A percentile compares a stretch with the other conserved stretches of the same genome.
Evolutionary conservation across 345 rosid genomes (phyloP).

Genomic region (Brassica napus): DNA sequence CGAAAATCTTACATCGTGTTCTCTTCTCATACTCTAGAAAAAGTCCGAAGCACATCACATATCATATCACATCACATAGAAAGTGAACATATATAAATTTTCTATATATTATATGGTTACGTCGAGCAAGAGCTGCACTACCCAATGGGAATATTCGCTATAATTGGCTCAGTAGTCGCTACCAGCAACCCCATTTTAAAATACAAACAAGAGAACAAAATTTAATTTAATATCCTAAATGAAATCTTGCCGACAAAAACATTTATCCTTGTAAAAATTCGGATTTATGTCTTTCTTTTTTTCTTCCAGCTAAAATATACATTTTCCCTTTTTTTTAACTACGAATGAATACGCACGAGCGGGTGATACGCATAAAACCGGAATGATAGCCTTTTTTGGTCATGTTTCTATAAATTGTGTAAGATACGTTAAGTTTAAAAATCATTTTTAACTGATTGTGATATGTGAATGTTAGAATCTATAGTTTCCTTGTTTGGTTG

Average conservation of each 20-base stretch:
- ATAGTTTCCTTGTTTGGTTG: slow-evolving; percentile 33
- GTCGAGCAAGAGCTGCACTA: slow-evolving; percentile 37
- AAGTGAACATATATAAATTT: not conserved
- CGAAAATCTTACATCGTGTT: slow-evolving; percentile 25
- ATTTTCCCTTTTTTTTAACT: not conserved
- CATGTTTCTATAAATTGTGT: slow-evolving; percentile 9
- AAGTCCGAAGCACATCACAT: slow-evolving; percentile 4
- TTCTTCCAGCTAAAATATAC: not conserved
- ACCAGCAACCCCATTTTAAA: slow-evolving; percentile 29
- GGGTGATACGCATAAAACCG: not conserved
- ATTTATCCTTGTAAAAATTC: not conserved
- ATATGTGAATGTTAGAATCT: slow-evolving; percentile 28
- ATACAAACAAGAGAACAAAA: slow-evolving; percentile 13
- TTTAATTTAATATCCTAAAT: slow-evolving; percentile 7
- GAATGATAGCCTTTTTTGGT: not conserved
- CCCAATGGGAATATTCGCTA: slow-evolving; percentile 38
- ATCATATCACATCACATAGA: slow-evolving; percentile 3
- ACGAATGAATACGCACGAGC: not conserved
- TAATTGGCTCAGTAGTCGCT: slow-evolving; percentile 29
- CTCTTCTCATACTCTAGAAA: slow-evolving; percentile 8
- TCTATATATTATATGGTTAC: not conserved
- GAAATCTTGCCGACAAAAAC: slow-evolving; percentile 27
- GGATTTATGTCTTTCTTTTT: not conserved
- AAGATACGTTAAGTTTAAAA: not conserved
- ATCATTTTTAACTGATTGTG: slow-evolving; percentile 16